Evolutionary conservation across 2,329 filamentous ascomycete species (phyloP), one percentile per base, ranked within the genome.

Genomic region (Xylariales sp.): DNA sequence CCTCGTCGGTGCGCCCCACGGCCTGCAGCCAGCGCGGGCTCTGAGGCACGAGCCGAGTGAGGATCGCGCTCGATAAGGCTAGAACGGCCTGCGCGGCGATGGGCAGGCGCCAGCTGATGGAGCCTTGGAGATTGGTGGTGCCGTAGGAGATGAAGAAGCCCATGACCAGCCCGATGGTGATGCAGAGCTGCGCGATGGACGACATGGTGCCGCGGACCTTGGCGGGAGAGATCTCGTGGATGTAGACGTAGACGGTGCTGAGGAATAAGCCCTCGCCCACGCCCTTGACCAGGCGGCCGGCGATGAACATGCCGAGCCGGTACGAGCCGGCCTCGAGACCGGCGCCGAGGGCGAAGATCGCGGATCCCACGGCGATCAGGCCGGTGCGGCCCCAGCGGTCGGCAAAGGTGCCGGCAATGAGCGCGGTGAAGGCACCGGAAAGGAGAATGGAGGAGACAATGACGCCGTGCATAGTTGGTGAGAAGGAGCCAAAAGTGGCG

Each of bases 361-460:
- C 12, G 16, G 38, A 15, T 11, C 43, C 43, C 20, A 40, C 23
- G 27, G 36, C 36, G 25, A 45, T 43, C 6, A 31, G 38, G 4
- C 25, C 20, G 2, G 31, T n/a, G 8, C 41, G 43, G 16, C 43
- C 43, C n/a, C 38, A 29, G n/a, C 28, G 23, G 16, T 45, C 43
- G 19, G 43, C 40, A 24, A 43, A 23, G 7, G 23, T 20, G 19
- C 43, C 43, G 16, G 43, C 40, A 14, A 41, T 33, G 21, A 38
- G 37, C 4, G 43, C 40, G 2, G 40, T 36, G 23, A 43, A 19
- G 15, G 43, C 43, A 15, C 37, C 40, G 10, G 40, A 25, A 15
- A 45, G 33, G 13, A 45, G 37, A 24, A 45, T 40, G 5, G 41
- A 45, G 6, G 43, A 45, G n/a, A 45, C 43, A n/a, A 43, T 39